Percentiles rank a stretch among this genome's conserved stretches.
Conservation (phyloP, 192 early-diverging fungal species). For the Funneliformis geosporum region DNA sequence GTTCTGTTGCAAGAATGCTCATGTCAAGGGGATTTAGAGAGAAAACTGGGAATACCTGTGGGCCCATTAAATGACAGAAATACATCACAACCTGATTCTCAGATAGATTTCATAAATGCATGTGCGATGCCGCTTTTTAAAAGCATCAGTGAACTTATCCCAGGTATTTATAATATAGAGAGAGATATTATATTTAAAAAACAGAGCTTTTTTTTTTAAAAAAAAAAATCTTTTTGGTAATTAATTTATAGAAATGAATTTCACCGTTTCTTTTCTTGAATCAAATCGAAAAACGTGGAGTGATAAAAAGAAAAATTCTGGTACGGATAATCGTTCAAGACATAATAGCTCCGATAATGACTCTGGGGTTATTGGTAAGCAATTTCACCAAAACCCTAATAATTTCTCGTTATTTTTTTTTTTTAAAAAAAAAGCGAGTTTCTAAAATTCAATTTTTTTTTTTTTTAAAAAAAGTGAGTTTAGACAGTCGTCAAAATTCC, state of each 20-base stretch:
- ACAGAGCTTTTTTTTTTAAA: slow-evolving; percentile 5
- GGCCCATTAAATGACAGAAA: slow-evolving; percentile 51
- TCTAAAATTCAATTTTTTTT: background rate
- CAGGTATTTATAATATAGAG: slow-evolving; percentile 42
- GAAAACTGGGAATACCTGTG: slow-evolving; percentile 59
- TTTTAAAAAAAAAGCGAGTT: background rate
- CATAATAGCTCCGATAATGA: slow-evolving; percentile 6
- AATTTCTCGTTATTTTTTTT: background rate
- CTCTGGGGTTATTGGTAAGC: slow-evolving; percentile 12
- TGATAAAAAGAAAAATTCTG: slow-evolving; percentile 35
- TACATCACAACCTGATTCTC: slow-evolving; percentile 49
- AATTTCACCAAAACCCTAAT: background rate
- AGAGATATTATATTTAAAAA: no score
- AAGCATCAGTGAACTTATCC: slow-evolving; percentile 47
- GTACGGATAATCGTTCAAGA: slow-evolving; percentile 7
- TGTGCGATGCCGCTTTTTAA: slow-evolving; percentile 56
- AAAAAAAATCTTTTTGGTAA: background rate
- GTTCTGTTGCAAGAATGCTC: slow-evolving; percentile 70
- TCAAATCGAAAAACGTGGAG: slow-evolving; percentile 43
- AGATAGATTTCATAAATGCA: slow-evolving; percentile 54
- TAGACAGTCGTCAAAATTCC: slow-evolving; percentile 20
- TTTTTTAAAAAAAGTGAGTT: slow-evolving; percentile 7
- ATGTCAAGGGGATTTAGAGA: slow-evolving; percentile 73
- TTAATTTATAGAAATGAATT: slow-evolving; percentile 40
- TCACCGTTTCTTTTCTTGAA: slow-evolving; percentile 39